Evolutionary conservation across 1,284 basidiomycete genomes (phyloP), one percentile per base, ranked within the genome.

Genomic region (Pseudozyma hubeiensis): DNA sequence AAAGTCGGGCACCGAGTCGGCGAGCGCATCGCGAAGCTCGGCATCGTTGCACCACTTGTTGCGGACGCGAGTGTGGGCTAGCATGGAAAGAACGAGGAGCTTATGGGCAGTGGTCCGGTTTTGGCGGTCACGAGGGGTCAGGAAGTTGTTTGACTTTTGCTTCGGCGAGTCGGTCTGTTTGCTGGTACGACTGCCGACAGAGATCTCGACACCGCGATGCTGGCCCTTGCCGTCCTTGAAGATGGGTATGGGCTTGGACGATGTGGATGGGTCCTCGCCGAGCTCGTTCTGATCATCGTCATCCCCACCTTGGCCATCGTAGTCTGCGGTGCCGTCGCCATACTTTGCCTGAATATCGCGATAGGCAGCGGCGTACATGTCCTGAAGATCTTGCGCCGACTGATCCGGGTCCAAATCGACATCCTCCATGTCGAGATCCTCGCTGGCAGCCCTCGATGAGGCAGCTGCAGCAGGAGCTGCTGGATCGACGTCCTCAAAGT

Each of bases 1-100:
- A 17, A 70, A 56, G 33, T 71, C 67, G 0, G 82, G 82, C 7
- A 80, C 75, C 19, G 64, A 57, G 7, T 78, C 61, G 37, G 74
- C 76, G 30, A 84, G 70, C 5, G 72, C 66, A 51, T 80, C 81
- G 79, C 96, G 93, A 11, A 99, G 87, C 4, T 93, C 86, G 1
- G 86, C 85, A 80, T 97, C 92, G 67, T 93, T 94, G 17, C 94
- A 84, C 92, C 92, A 95, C 56, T 87, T 87, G 84, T 99, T 98
- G 47, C 96, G 89, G 14, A 90, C 86, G 35, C 88, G 86, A 4
- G 91, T 91, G 79, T 91, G 93, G 5, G 89, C 89, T 2, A 98
- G 88, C 8, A 97, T 87, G 14, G 89, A 86, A 5, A 97, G 73
- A 6, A 79, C 78, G 34, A 79, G 77, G 2, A 83, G 70, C 65